A percentile compares a stretch with the other conserved stretches of the same genome.
Conservation (phyloP, 2,329 filamentous ascomycete genomes). For the Aaosphaeria pasadenensis region DNA sequence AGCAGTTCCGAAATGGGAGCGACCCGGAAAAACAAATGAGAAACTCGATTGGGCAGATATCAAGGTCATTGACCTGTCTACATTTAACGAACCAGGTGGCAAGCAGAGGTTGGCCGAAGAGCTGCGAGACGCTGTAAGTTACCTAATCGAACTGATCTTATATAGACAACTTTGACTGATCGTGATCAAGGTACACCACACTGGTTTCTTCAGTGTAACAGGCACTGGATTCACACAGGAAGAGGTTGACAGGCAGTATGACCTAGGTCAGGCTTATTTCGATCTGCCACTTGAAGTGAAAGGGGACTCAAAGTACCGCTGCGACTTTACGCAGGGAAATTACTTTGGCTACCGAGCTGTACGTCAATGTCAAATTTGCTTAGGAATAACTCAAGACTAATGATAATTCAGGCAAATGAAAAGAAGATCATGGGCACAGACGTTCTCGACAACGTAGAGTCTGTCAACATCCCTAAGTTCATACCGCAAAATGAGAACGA, state of each 20-base stretch:
- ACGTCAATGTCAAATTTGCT: constrained; percentile 2
- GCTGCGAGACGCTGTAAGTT: constrained; percentile 50
- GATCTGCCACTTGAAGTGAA: constrained; percentile 28
- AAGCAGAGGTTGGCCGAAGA: constrained; percentile 54
- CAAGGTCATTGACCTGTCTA: constrained; percentile 40
- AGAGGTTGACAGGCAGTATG: constrained; percentile 29
- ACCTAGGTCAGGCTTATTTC: constrained; percentile 30
- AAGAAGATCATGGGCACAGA: constrained; percentile 31
- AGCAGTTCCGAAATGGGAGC: constrained; percentile 22
- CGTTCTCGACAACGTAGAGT: constrained; percentile 25
- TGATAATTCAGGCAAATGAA: constrained; percentile 17
- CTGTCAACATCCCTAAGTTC: constrained; percentile 32
- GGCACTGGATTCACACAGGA: constrained; percentile 28
- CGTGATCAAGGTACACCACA: constrained; percentile 17
- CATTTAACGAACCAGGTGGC: constrained; percentile 53
- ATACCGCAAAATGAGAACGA: constrained; percentile 20
- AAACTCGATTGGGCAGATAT: constrained; percentile 27
- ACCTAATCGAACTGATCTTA: background rate
- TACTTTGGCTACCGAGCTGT: constrained; percentile 31
- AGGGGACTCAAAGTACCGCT: constrained; percentile 23
- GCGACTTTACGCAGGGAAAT: constrained; percentile 27
- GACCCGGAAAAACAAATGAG: constrained; percentile 20
- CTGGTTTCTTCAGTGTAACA: constrained; percentile 30
- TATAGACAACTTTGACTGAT: background rate
- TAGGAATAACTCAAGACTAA: background rate